phyloP scores from a whole-genome alignment of 306 rosid species.

The Psophocarpus tetragonolobus region DNA sequence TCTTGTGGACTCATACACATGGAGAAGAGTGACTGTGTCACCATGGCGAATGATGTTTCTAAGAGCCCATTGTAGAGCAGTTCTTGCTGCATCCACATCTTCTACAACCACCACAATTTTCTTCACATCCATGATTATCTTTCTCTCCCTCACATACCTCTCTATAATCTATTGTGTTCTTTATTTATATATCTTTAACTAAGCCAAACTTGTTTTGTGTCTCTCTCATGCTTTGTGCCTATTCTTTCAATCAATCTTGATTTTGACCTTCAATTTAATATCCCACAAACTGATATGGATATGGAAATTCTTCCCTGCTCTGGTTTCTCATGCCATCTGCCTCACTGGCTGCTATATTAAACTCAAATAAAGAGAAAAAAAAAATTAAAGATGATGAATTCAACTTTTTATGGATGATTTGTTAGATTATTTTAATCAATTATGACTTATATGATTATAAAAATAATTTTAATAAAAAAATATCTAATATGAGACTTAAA shows the following conservation, averaged over 20 bases:
- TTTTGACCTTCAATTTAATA: constrained; percentile 27
- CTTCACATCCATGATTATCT: constrained; percentile 78
- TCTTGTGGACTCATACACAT: constrained; percentile 59
- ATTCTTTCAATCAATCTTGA: background rate
- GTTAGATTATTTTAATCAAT: too few relatives aligned
- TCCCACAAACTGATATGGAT: background rate
- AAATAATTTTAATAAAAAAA: too few relatives aligned
- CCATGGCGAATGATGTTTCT: constrained; percentile 70
- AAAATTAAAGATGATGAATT: too few relatives aligned
- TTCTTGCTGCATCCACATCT: constrained; percentile 83
- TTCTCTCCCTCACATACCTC: background rate
- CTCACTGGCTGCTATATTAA: background rate
- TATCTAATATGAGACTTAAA: too few relatives aligned
- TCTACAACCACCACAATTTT: constrained; percentile 85
- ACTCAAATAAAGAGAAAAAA: background rate
- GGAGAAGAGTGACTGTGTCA: constrained; percentile 78
- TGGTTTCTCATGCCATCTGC: background rate
- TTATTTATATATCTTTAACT: constrained; percentile 8
- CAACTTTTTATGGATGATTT: too few relatives aligned
- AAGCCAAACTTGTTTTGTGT: background rate
- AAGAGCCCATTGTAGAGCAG: constrained; percentile 84
- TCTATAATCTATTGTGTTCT: constrained; percentile 16
- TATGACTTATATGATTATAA: too few relatives aligned
- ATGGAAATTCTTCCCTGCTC: background rate
- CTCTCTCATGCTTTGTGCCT: constrained; percentile 3